phyloP scores from a whole-genome alignment of 192 early-diverging fungal genomes.

The Gaertneriomyces semiglobifer region DNA sequence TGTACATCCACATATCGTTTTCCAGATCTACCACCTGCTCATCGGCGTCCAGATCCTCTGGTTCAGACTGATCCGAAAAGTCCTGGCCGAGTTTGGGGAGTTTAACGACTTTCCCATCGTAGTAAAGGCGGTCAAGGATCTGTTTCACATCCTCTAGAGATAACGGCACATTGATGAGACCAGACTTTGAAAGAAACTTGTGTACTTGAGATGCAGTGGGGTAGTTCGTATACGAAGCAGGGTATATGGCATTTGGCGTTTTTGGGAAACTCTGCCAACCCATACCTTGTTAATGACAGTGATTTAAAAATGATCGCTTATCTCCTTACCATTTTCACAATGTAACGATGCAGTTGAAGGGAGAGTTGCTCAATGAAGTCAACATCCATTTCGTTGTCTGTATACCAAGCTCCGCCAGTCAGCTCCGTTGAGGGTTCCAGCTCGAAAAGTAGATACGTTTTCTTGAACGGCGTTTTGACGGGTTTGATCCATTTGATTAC shows the following conservation, averaged over 20 bases:
- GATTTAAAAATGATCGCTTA: not conserved
- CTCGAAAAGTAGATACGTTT: slow-evolving; percentile 86
- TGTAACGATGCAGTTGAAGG: slow-evolving; percentile 68
- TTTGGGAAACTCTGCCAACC: slow-evolving; percentile 52
- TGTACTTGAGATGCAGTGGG: slow-evolving; percentile 68
- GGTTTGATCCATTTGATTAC: slow-evolving; percentile 85
- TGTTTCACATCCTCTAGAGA: slow-evolving; percentile 67
- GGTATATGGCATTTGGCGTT: slow-evolving; percentile 55
- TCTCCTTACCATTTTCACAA: slow-evolving; percentile 43
- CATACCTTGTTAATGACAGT: not conserved
- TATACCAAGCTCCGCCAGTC: slow-evolving; percentile 91
- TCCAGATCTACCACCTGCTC: slow-evolving; percentile 29
- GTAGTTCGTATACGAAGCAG: slow-evolving; percentile 63
- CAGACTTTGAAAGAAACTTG: slow-evolving; percentile 65
- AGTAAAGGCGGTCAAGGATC: slow-evolving; percentile 78
- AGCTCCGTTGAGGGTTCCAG: slow-evolving; percentile 79
- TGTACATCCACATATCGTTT: slow-evolving; percentile 64
- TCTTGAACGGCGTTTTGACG: slow-evolving; percentile 85
- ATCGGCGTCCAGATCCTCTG: slow-evolving; percentile 33
- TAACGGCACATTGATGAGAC: slow-evolving; percentile 72
- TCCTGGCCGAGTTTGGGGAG: slow-evolving; percentile 48
- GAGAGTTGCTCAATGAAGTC: slow-evolving; percentile 84
- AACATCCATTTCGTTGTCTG: slow-evolving; percentile 85
- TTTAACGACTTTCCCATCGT: slow-evolving; percentile 78
- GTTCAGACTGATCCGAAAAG: slow-evolving; percentile 22